phyloP scores from a whole-genome alignment of 2,329 filamentous ascomycete species.

The Hymenoscyphus albidus region DNA sequence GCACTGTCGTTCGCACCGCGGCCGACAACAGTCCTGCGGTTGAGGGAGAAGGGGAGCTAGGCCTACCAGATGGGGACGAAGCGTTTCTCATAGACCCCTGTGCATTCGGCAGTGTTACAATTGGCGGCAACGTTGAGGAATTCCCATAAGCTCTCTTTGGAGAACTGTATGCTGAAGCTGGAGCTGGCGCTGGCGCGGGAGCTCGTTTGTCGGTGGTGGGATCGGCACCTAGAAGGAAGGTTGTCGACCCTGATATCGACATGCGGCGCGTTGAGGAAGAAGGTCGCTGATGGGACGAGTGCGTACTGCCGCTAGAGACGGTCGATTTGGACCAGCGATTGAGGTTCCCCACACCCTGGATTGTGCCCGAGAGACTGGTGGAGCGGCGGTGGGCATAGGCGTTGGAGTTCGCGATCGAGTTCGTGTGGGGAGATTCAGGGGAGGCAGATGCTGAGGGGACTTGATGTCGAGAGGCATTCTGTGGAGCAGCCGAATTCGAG shows the following conservation, averaged over 20 bases:
- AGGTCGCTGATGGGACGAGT: slow-evolving; percentile 19
- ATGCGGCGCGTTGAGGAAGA: slow-evolving; percentile 23
- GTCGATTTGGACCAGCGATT: slow-evolving; percentile 29
- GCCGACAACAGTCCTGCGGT: slow-evolving; percentile 35
- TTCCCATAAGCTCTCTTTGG: slow-evolving; percentile 10
- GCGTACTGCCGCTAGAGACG: slow-evolving; percentile 19
- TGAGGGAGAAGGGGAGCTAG: slow-evolving; percentile 32
- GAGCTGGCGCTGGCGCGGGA: slow-evolving; percentile 22
- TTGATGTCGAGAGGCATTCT: slow-evolving; percentile 14
- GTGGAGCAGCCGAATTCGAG: slow-evolving; percentile 3
- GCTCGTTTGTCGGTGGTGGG: slow-evolving; percentile 23
- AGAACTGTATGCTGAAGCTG: slow-evolving; percentile 19
- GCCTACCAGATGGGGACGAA: slow-evolving; percentile 29
- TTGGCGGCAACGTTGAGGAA: slow-evolving; percentile 27
- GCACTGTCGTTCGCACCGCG: slow-evolving; percentile 29
- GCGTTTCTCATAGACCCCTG: slow-evolving; percentile 25
- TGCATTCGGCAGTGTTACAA: slow-evolving; percentile 32
- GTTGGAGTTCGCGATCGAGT: not conserved
- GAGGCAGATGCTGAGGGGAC: not conserved
- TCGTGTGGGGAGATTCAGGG: slow-evolving; percentile 15
- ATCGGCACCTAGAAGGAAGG: slow-evolving; percentile 18
- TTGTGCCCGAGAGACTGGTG: slow-evolving; percentile 22
- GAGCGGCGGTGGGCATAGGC: slow-evolving; percentile 19
- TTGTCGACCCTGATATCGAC: slow-evolving; percentile 15
- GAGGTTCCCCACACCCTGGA: slow-evolving; percentile 20